Conservation (phyloP, 352 stramenopile species). For the Phytopythium montanum region DNA sequence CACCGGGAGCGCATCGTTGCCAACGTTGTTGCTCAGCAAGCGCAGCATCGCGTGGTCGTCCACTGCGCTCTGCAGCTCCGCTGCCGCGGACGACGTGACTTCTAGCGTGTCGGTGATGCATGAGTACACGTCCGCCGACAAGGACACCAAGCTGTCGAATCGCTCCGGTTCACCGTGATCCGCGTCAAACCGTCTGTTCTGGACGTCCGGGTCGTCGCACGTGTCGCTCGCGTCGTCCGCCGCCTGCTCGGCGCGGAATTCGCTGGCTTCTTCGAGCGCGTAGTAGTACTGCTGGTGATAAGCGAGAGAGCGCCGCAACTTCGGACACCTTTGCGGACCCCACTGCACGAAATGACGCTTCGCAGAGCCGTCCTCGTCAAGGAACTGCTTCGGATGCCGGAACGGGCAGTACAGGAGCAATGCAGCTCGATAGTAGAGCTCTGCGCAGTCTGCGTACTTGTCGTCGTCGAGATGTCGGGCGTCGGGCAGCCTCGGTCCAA, state of each 20-base stretch:
- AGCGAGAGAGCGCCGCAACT: conserved; percentile 7
- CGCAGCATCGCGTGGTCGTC: no score
- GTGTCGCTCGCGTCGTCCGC: background rate
- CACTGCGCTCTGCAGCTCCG: no score
- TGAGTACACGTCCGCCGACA: no score
- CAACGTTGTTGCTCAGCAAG: no score
- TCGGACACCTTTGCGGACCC: background rate
- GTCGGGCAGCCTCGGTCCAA: conserved; percentile 18
- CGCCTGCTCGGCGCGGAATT: background rate
- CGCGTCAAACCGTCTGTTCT: background rate
- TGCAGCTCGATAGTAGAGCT: conserved; percentile 15
- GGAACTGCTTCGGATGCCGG: conserved; percentile 2
- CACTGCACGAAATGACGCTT: background rate
- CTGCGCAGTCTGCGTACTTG: conserved; percentile 8
- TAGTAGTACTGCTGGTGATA: conserved; percentile 19
- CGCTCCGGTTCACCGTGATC: background rate
- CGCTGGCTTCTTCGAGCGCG: conserved; percentile 2
- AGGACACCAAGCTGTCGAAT: no score
- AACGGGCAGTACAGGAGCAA: conserved; percentile 12
- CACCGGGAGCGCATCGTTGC: no score
- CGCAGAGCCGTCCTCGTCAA: background rate
- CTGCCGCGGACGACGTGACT: no score
- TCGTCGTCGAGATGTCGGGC: conserved; percentile 2
- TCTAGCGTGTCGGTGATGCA: no score
- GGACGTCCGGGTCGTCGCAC: conserved; percentile 1